Evolutionary conservation across 495 filamentous ascomycete genomes (phyloP).

Genomic region (Parmelia sp.): DNA sequence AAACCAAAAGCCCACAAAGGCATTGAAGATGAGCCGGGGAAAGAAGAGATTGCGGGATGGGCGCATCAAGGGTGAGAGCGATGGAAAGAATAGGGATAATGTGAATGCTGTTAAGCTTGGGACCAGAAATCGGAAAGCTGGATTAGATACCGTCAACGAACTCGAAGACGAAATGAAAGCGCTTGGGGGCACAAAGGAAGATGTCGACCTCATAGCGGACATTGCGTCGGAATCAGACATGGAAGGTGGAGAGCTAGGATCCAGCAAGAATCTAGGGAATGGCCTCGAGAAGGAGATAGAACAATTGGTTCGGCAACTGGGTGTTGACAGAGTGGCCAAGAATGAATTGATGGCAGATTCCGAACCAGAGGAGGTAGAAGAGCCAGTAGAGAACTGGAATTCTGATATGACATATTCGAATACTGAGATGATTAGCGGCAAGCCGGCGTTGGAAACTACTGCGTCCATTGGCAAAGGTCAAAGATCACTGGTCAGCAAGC

Average conservation of each 20-base stretch:
- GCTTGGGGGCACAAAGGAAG: conserved; percentile 71
- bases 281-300: conserved; percentile 35
- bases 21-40: conserved; percentile 13
- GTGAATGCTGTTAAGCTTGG: conserved; percentile 8
- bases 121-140: not conserved
- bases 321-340: conserved; percentile 41
- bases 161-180: conserved; percentile 58
- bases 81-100: not conserved
- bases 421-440: not conserved
- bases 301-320: conserved; percentile 41
- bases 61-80: conserved; percentile 14
- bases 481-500: conserved; percentile 1
- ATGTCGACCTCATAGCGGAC: conserved; percentile 58
- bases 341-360: conserved; percentile 33
- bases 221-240: conserved; percentile 57
- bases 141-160: not conserved
- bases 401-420: conserved; percentile 5
- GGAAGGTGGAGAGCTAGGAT: conserved; percentile 34
- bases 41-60: conserved; percentile 27
- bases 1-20: not conserved
- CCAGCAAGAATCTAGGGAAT: conserved; percentile 28
- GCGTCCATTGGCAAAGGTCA: not conserved
- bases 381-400: conserved; percentile 23
- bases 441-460: not conserved
- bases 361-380: conserved; percentile 30